Evolutionary conservation across 768 basidiomycete species (phyloP), one percentile per base, ranked within the genome.

Genomic region (Lentinula aciculospora): DNA sequence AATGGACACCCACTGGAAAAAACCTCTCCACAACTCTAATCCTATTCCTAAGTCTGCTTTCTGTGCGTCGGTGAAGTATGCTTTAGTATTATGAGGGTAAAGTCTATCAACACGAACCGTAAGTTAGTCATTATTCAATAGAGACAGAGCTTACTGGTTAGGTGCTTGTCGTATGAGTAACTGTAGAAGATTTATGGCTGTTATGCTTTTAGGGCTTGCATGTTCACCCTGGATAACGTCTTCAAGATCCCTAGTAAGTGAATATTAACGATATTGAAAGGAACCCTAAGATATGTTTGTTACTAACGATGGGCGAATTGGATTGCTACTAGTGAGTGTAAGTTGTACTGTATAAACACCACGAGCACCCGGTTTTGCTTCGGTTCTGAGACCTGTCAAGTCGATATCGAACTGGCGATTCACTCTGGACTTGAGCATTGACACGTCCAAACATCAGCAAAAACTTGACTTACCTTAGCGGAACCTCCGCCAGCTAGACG

Each of bases 11-110:
- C 53, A 82, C 81, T 81, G 80, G n/a, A n/a, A n/a, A 56, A 75
- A 80, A 0, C 82, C 81, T 7, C 74, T 68, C 68, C 78, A 75
- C 0, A 82, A 56, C 39, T 80, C 76, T 0, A 83, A 61, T 3
- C 73, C 74, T 3, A 61, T 46, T 17, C 39, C 39, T 44, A 64
- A 21, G 47, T 27, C 21, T 34, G 46, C 60, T 15, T 56, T 65
- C 9, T 73, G 66, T n/a, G 70, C 69, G 19, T 68, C 67, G 21
- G 69, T 70, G 46, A 82, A 83, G 59, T 76, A 82, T 0, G 81
- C 75, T 3, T 69, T 70, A 0, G 74, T 72, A 27, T 81, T 81
- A 60, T 80, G 77, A 0, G 75, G 71, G 47, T 78, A 68, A 39
- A 71, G 66, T 6, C 80, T 81, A 44, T 32, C 31, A 3, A 32